These are phyloP conservation scores for Colletotrichum sp. DNA, from an alignment of 2,329 filamentous ascomycete genomes.

Conservation along the genomic window DNA sequence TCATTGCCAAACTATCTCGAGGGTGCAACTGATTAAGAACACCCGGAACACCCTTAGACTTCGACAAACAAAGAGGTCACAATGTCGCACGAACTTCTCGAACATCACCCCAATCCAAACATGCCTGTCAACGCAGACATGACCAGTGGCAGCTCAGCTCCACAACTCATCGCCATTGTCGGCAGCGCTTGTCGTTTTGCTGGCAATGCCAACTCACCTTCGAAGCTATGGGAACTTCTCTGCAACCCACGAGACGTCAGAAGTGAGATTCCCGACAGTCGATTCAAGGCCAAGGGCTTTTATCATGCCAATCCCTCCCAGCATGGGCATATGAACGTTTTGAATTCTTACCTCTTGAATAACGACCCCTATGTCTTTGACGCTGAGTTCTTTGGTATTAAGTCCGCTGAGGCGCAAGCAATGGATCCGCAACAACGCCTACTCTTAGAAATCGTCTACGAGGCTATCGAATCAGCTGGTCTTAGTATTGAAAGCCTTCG, in stretches of 20 bases:
- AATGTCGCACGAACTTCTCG: no score
- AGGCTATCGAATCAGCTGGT: conserved; percentile 30
- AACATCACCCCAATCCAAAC: neutral
- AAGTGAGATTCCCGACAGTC: neutral
- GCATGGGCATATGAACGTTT: conserved; percentile 27
- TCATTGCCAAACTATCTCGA: neutral
- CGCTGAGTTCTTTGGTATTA: conserved; percentile 33
- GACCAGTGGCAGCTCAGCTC: neutral
- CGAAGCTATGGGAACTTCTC: conserved; percentile 8
- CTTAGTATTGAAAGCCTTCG: neutral
- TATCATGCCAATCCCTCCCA: conserved; percentile 7
- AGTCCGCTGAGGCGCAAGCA: conserved; percentile 28
- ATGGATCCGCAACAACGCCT: conserved; percentile 39
- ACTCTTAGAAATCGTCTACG: conserved; percentile 38
- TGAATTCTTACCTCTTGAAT: conserved; percentile 24
- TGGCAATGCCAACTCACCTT: neutral
- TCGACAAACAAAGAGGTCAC: neutral
- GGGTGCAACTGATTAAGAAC: neutral
- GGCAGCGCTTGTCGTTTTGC: conserved; percentile 6
- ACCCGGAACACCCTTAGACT: neutral
- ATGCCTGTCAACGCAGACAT: neutral
- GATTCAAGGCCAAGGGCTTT: neutral
- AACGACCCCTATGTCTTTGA: conserved; percentile 27
- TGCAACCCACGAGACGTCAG: neutral
- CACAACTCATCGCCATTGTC: conserved; percentile 25